A percentile compares a stretch with the other conserved stretches of the same genome.
These are phyloP conservation scores for Hygrocybe punicea DNA, from an alignment of 768 basidiomycete species.

Conservation along the genomic window DNA sequence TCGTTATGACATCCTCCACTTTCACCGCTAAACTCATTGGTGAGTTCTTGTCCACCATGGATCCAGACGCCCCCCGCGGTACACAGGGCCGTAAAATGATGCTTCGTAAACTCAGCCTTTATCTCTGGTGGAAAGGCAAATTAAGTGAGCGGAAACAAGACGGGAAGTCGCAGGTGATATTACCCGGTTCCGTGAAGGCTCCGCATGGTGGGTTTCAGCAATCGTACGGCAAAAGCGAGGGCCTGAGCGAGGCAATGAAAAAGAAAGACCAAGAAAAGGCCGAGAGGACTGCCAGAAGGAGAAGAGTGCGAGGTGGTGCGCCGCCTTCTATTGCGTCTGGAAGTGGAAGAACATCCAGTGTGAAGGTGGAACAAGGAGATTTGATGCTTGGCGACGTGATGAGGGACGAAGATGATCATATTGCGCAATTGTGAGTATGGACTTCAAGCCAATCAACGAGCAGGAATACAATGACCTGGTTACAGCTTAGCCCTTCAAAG, in stretches of 20 bases:
- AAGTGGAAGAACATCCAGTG: conserved; percentile 9
- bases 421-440: conserved; percentile 56
- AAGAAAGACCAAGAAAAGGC: conserved; percentile 69
- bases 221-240: conserved; percentile 31
- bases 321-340: conserved; percentile 27
- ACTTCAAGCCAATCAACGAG: background rate
- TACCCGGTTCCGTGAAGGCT: conserved; percentile 21
- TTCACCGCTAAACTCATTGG: conserved; percentile 69
- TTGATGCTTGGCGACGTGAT: conserved; percentile 30
- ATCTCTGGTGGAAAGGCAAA: conserved; percentile 80
- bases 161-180: conserved; percentile 26
- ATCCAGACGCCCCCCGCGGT: conserved; percentile 55
- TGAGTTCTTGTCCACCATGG: conserved; percentile 73
- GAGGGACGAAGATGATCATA: conserved; percentile 47
- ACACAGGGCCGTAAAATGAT: conserved; percentile 73
- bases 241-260: conserved; percentile 69
- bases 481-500: conserved; percentile 25
- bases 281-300: conserved; percentile 57
- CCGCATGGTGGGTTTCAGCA: conserved; percentile 24
- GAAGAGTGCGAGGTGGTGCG: conserved; percentile 76
- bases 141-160: conserved; percentile 39
- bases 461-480: background rate
- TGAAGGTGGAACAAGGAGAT: conserved; percentile 3
- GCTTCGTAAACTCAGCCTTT: conserved; percentile 64
- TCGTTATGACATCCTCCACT: conserved; percentile 85